Evolutionary conservation across 805 yeast genomes (phyloP).

Genomic region (Danielozyma ontarioensis): DNA sequence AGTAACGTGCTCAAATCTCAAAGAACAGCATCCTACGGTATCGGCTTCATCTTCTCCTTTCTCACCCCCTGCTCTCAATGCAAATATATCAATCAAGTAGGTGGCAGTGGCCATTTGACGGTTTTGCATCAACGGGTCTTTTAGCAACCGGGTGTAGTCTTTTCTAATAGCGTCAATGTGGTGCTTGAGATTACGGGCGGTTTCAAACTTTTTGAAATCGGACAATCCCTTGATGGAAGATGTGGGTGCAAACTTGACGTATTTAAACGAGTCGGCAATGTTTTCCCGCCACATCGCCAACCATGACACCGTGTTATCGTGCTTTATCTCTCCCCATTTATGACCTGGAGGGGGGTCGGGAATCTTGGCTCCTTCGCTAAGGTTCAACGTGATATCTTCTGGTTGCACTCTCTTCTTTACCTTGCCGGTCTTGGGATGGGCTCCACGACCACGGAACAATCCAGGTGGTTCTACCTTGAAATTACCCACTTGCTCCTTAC

Average conservation of each 20-base stretch:
- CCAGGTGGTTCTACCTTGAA: constrained; percentile 97
- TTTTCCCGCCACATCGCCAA: constrained; percentile 97
- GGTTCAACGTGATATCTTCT: constrained; percentile 81
- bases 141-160: constrained; percentile 68
- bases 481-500: constrained; percentile 89
- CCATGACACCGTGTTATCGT: constrained; percentile 92
- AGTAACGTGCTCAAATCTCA: constrained; percentile 84
- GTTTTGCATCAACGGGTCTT: constrained; percentile 72
- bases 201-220: constrained; percentile 88
- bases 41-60: constrained; percentile 97
- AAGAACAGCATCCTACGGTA: constrained; percentile 95
- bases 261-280: constrained; percentile 75
- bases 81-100: constrained; percentile 86
- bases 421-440: constrained; percentile 94
- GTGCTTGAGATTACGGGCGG: constrained; percentile 77
- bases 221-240: constrained; percentile 89
- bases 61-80: constrained; percentile 97
- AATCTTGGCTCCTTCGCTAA: constrained; percentile 63
- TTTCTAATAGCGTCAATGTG: constrained; percentile 68
- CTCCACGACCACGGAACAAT: constrained; percentile 91
- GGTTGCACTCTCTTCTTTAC: constrained; percentile 82
- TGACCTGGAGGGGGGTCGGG: constrained; percentile 89
- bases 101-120: constrained; percentile 94
- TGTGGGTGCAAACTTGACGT: constrained; percentile 86
- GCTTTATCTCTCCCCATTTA: constrained; percentile 82